phyloP scores from a whole-genome alignment of 164 flowering plant genomes.

The Warburgia ugandensis region DNA sequence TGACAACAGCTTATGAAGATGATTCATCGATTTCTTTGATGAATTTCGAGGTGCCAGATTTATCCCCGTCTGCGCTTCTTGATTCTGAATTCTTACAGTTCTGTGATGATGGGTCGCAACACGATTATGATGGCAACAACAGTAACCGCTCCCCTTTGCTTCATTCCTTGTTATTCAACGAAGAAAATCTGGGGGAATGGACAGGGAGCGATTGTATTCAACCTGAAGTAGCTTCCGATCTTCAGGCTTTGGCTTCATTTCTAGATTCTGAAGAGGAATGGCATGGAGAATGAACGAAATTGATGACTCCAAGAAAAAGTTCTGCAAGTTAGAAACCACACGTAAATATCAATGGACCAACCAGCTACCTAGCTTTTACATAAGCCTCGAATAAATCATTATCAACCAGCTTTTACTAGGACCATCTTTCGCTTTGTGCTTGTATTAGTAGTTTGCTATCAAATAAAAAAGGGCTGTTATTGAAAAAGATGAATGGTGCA shows the following conservation, averaged over 20 bases:
- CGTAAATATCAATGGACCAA: no score
- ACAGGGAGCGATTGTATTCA: not conserved
- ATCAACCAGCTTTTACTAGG: no score
- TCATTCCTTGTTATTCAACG: not conserved
- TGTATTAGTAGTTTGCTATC: no score
- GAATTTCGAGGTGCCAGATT: not conserved
- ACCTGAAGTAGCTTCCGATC: not conserved
- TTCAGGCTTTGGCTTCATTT: not conserved
- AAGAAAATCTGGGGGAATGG: conserved; percentile 1
- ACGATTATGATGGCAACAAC: not conserved
- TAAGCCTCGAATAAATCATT: no score
- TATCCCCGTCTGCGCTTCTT: not conserved
- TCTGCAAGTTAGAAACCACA: no score
- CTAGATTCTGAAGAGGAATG: not conserved
- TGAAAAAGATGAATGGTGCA: no score
- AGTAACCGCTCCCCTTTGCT: not conserved
- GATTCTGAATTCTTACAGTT: not conserved
- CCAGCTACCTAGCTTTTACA: no score
- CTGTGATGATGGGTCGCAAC: not conserved
- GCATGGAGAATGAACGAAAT: not conserved
- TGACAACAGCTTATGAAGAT: not conserved
- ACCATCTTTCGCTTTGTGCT: no score
- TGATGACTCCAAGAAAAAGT: no score
- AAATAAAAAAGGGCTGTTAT: no score
- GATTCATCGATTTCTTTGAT: not conserved